Base-by-base conservation (phyloP, 1,284 basidiomycete species). In the Neolentinus lepideus region DNA sequence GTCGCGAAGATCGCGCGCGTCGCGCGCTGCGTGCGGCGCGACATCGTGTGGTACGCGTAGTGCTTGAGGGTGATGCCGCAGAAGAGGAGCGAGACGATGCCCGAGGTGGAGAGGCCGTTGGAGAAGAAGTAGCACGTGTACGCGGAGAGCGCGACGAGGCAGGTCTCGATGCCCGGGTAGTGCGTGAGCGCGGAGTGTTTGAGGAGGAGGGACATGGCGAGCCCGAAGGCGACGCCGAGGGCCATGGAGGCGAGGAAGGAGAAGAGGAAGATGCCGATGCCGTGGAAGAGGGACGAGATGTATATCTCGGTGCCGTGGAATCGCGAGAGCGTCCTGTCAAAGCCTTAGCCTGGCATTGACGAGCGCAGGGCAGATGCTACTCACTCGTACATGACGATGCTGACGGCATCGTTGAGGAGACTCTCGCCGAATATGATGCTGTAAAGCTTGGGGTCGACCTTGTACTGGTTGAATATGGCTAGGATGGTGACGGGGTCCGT, bases 341-440 rank as follows among this genome's bases (percentile, higher is more conserved):
- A 45, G 31, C 22, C 54, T 46, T 12, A 16, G 48, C 53, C 43
- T 33, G 38, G 53, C 46, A 56, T 54, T 26, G 21, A 24, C 26
- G 47, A 38, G 27, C 48, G 2, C n/a, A 31, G 53, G n/a, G 51
- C 50, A 58, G 36, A 27, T 14, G 14, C n/a, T 55, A 89, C 92
- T 78, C 67, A 96, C 92, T 99, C 96, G 72, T 98, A 99, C 92
- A 99, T 97, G 73, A 99, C 96, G 75, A 99, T 99, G 77, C 93
- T 94, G 64, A 99, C 96, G 26, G 96, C 96, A 79, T 99, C 96
- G 73, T 99, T 99, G 59, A 99, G 74, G 59, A 99, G 81, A 69
- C 89, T 92, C 72, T 99, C 96, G 31, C 97, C 97, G 68, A 99
- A 99, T 64, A 99, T 99, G 72, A 99, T 85, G 54, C 88, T 91